These are phyloP conservation scores for Hibiscus syriacus DNA, from an alignment of 345 rosid species.

Conservation along the genomic window DNA sequence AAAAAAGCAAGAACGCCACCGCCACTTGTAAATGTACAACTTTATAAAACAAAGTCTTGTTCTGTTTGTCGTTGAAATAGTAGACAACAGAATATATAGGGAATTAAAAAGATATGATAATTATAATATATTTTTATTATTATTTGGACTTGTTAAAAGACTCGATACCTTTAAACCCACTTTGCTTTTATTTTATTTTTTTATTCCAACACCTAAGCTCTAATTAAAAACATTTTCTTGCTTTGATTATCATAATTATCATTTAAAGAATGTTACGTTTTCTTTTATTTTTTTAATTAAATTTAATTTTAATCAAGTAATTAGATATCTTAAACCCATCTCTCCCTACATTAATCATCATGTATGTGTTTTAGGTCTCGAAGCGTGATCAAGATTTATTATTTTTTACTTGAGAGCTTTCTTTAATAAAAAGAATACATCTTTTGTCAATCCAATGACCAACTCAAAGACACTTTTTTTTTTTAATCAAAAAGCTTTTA, in stretches of 20 bases:
- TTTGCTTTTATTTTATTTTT: slow-evolving; percentile 1
- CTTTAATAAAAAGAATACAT: background rate
- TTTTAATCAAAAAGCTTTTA: background rate
- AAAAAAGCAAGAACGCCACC: background rate
- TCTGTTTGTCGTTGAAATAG: slow-evolving; percentile 47
- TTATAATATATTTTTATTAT: slow-evolving; percentile 9
- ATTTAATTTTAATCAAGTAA: background rate
- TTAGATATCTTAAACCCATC: background rate
- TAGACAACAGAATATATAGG: slow-evolving; percentile 28
- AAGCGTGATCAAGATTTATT: background rate
- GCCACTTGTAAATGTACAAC: slow-evolving; percentile 31
- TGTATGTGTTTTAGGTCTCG: background rate
- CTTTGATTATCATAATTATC: slow-evolving; percentile 15
- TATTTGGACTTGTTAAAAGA: background rate
- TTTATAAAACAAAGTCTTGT: slow-evolving; percentile 52
- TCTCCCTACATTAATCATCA: background rate
- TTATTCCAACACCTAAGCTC: slow-evolving; percentile 8
- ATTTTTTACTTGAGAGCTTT: slow-evolving; percentile 11
- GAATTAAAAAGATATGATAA: slow-evolving; percentile 1
- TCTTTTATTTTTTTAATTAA: background rate
- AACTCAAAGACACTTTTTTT: background rate
- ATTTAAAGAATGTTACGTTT: background rate
- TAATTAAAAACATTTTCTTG: slow-evolving; percentile 3
- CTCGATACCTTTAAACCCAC: slow-evolving; percentile 19
- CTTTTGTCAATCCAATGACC: background rate